Conservation (phyloP, 495 filamentous ascomycete species). For the Sabuloglossum arenarium region DNA sequence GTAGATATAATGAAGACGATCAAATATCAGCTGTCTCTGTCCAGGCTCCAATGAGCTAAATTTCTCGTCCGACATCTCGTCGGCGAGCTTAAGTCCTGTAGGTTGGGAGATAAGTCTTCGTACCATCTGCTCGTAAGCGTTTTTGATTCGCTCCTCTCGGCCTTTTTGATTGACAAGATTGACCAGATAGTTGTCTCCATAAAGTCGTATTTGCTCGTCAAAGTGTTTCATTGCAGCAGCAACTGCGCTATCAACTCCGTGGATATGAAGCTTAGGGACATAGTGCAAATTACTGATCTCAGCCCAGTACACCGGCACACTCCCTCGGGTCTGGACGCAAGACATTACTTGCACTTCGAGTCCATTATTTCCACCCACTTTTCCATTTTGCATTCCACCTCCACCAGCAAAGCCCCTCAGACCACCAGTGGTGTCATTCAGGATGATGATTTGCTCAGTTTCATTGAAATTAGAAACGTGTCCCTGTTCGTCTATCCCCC, state of each 20-base stretch:
- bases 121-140: slow-evolving; percentile 78
- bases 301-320: slow-evolving; percentile 85
- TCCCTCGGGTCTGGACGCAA: slow-evolving; percentile 89
- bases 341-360: slow-evolving; percentile 73
- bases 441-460: slow-evolving; percentile 74
- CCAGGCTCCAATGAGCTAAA: slow-evolving; percentile 53
- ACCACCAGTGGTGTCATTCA: slow-evolving; percentile 59
- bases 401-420: slow-evolving; percentile 66
- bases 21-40: slow-evolving; percentile 37
- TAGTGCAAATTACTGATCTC: slow-evolving; percentile 83
- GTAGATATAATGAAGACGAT: slow-evolving; percentile 84
- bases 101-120: slow-evolving; percentile 49
- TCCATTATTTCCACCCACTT: slow-evolving; percentile 29
- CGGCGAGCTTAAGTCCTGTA: slow-evolving; percentile 34
- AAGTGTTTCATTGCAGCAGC: slow-evolving; percentile 70
- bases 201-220: slow-evolving; percentile 70
- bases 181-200: slow-evolving; percentile 91
- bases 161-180: slow-evolving; percentile 94
- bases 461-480: slow-evolving; percentile 96
- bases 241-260: slow-evolving; percentile 61
- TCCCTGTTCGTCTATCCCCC: slow-evolving; percentile 82
- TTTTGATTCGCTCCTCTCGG: slow-evolving; percentile 67
- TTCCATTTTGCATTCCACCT: slow-evolving; percentile 50
- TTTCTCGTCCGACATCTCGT: slow-evolving; percentile 46
- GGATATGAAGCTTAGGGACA: slow-evolving; percentile 71